Conservation (phyloP, 108 stramenopile species). For the Skeletonema grethae region DNA sequence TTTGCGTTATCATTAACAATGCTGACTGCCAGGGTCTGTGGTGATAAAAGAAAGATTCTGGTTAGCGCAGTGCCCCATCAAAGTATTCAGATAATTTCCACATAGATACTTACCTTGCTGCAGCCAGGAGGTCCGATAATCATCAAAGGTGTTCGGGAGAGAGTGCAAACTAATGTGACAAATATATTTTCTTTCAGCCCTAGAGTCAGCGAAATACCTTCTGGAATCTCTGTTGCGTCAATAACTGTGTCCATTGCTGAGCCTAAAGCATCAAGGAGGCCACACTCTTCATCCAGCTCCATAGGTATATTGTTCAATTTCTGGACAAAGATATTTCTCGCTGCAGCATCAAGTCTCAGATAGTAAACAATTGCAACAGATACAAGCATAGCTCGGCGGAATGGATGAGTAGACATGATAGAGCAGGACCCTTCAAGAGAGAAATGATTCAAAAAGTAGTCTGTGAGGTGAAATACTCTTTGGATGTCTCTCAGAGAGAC, state of each 20-base stretch:
- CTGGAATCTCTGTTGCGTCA: constrained; percentile 20
- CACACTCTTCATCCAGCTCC: constrained; percentile 7
- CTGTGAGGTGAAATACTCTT: constrained; percentile 24
- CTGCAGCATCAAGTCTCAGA: constrained; percentile 19
- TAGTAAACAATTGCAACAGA: constrained; percentile 35
- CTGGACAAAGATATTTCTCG: constrained; percentile 11
- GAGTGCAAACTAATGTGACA: constrained; percentile 27
- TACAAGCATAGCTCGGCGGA: constrained; percentile 25
- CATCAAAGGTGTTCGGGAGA: constrained; percentile 27
- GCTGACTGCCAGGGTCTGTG: constrained; percentile 36
- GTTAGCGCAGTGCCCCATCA: background rate
- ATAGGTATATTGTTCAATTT: constrained; percentile 17
- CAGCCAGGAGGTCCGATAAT: constrained; percentile 26
- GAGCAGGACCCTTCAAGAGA: background rate
- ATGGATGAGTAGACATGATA: background rate
- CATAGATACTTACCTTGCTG: background rate
- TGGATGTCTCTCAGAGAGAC: constrained; percentile 39
- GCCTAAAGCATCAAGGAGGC: constrained; percentile 17
- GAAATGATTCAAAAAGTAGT: constrained; percentile 33
- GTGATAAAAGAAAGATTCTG: background rate
- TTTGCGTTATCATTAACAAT: constrained; percentile 39
- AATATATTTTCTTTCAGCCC: constrained; percentile 42
- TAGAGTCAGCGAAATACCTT: constrained; percentile 21
- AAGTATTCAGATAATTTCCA: background rate
- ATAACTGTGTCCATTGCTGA: constrained; percentile 21